These are phyloP conservation scores for Collybia sordida DNA, from an alignment of 768 basidiomycete genomes.

Conservation along the genomic window DNA sequence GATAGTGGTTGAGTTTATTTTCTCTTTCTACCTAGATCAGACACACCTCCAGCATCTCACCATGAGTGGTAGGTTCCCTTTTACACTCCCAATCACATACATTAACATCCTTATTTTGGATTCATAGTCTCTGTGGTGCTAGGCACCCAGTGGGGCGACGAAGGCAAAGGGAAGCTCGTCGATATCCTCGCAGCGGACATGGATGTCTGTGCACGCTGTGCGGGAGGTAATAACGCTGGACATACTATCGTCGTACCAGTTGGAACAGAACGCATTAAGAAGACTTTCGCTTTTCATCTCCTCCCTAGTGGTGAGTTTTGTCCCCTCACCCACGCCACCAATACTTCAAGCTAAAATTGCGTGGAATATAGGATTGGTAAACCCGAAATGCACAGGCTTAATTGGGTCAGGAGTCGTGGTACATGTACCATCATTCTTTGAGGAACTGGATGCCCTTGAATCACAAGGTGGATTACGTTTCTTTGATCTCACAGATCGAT, in stretches of 20 bases:
- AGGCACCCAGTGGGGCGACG: slow-evolving; percentile 91
- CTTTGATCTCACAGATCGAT: too few species aligned
- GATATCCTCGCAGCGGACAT: slow-evolving; percentile 89
- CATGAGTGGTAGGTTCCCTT: too few species aligned
- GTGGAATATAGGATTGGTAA: slow-evolving; percentile 75
- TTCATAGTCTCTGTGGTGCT: too few species aligned
- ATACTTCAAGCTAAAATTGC: too few species aligned
- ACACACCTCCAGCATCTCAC: too few species aligned
- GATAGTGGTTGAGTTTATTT: too few species aligned
- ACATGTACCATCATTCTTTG: slow-evolving; percentile 93
- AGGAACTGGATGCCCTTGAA: slow-evolving; percentile 85
- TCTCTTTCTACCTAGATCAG: too few species aligned
- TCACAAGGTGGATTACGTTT: slow-evolving; percentile 77
- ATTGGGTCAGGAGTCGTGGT: slow-evolving; percentile 97
- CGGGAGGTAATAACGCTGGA: slow-evolving; percentile 98
- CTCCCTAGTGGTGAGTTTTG: slow-evolving; percentile 75
- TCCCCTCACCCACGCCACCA: not conserved
- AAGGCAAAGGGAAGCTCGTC: slow-evolving; percentile 94
- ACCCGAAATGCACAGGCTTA: slow-evolving; percentile 79
- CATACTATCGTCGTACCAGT: slow-evolving; percentile 92
- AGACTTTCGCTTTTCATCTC: slow-evolving; percentile 93
- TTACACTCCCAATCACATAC: too few species aligned
- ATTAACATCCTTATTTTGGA: too few species aligned
- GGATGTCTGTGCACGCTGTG: slow-evolving; percentile 94
- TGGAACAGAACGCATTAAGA: slow-evolving; percentile 67